phyloP scores from a whole-genome alignment of 1,284 basidiomycete species.

The Blastosporella zonata region DNA sequence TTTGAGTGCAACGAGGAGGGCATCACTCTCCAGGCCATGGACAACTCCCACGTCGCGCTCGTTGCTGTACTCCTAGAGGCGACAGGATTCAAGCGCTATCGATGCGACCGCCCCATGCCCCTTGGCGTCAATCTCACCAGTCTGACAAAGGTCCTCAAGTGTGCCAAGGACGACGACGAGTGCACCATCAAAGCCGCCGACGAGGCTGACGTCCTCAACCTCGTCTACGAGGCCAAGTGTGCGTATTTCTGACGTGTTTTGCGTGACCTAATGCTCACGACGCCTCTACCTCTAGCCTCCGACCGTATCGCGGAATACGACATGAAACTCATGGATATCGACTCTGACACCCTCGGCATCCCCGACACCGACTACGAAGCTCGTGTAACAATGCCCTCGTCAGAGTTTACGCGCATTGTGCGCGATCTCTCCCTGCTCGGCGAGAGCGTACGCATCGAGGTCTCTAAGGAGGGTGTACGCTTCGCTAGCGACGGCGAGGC shows the following conservation, averaged over 20 bases:
- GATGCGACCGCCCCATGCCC: conserved; percentile 96
- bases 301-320: conserved; percentile 98
- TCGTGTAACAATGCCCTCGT: conserved; percentile 83
- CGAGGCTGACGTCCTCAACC: conserved; percentile 86
- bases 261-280: conserved; percentile 11
- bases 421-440: conserved; percentile 91
- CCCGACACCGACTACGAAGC: conserved; percentile 99
- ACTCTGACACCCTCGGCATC: conserved; percentile 92
- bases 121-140: conserved; percentile 88
- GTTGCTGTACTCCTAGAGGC: conserved; percentile 81
- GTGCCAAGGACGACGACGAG: conserved; percentile 95
- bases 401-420: conserved; percentile 91
- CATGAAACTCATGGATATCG: conserved; percentile 99
- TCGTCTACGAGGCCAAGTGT: conserved; percentile 94
- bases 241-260: conserved; percentile 28
- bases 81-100: conserved; percentile 82
- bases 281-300: conserved; percentile 52
- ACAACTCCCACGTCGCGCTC: conserved; percentile 98
- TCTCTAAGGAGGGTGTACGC: conserved; percentile 94
- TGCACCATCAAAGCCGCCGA: conserved; percentile 92
- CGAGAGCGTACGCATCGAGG: conserved; percentile 94
- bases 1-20: conserved; percentile 98
- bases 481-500: conserved; percentile 94
- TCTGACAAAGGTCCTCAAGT: conserved; percentile 95
- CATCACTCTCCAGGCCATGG: conserved; percentile 96